Percentiles rank a stretch among this genome's conserved stretches.
phyloP scores from a whole-genome alignment of 257 asterid genomes.

The Cordia subcordata region DNA sequence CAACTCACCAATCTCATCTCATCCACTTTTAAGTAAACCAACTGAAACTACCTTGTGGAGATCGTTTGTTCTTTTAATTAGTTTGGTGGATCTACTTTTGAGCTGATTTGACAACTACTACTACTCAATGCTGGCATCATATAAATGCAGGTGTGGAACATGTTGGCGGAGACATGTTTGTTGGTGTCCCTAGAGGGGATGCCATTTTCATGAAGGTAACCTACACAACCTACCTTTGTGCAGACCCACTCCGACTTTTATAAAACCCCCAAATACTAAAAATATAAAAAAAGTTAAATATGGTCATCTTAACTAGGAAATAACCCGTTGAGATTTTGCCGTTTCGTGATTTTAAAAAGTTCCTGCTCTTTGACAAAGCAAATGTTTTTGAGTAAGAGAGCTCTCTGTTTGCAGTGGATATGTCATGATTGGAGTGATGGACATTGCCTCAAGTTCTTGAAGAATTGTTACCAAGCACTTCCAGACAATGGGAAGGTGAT shows the following conservation, averaged over 20 bases:
- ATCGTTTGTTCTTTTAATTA: neutral
- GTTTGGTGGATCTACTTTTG: neutral
- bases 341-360: too few species aligned
- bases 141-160: slow-evolving; percentile 70
- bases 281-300: too few species aligned
- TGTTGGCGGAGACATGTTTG: slow-evolving; percentile 96
- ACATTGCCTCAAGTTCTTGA: slow-evolving; percentile 68
- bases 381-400: neutral
- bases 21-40: neutral
- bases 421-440: slow-evolving; percentile 92
- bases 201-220: slow-evolving; percentile 92
- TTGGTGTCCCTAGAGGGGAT: slow-evolving; percentile 65
- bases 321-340: too few species aligned
- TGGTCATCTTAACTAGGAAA: too few species aligned
- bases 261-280: too few species aligned
- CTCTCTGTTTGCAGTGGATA: slow-evolving; percentile 57
- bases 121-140: neutral
- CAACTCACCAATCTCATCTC: neutral
- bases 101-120: too few species aligned
- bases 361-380: too few species aligned
- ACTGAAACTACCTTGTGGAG: neutral
- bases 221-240: neutral
- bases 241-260: too few species aligned
- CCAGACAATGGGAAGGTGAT: slow-evolving; percentile 81
- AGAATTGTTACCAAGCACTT: slow-evolving; percentile 64